Evolutionary conservation across 1,284 basidiomycete species (phyloP).

Genomic region (Ganoderma boninense): DNA sequence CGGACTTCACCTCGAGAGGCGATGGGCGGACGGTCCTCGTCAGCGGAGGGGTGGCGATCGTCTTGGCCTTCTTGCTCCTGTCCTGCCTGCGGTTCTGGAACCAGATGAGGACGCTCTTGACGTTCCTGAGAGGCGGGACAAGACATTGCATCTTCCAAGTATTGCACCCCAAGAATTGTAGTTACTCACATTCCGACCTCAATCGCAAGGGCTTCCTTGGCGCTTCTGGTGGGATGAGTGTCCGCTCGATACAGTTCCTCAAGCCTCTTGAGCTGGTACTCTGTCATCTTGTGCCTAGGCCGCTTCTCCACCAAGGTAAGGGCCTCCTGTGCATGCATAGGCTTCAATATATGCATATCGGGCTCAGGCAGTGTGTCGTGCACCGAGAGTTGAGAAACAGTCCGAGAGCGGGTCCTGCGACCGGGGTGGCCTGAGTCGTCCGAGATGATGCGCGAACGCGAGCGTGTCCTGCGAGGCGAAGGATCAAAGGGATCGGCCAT

Average conservation of each 20-base stretch:
- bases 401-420: neutral
- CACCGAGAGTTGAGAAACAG: neutral
- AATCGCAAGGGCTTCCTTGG: conserved; percentile 48
- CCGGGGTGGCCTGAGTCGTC: neutral
- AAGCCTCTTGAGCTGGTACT: conserved; percentile 47
- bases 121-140: conserved; percentile 26
- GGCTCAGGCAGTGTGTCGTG: conserved; percentile 4
- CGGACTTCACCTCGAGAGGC: neutral
- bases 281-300: conserved; percentile 49
- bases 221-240: conserved; percentile 50
- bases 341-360: conserved; percentile 18
- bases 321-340: conserved; percentile 15
- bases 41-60: neutral
- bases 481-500: neutral
- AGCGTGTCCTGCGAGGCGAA: conserved; percentile 23
- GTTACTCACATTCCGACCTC: conserved; percentile 50
- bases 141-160: neutral
- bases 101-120: conserved; percentile 42
- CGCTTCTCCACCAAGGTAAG: conserved; percentile 36
- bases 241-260: conserved; percentile 47
- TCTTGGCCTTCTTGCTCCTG: conserved; percentile 16
- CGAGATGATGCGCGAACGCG: conserved; percentile 16
- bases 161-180: neutral
- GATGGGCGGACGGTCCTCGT: neutral
- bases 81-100: conserved; percentile 44